phyloP scores from a whole-genome alignment of 495 filamentous ascomycete species.

The Venustampulla echinocandica region DNA sequence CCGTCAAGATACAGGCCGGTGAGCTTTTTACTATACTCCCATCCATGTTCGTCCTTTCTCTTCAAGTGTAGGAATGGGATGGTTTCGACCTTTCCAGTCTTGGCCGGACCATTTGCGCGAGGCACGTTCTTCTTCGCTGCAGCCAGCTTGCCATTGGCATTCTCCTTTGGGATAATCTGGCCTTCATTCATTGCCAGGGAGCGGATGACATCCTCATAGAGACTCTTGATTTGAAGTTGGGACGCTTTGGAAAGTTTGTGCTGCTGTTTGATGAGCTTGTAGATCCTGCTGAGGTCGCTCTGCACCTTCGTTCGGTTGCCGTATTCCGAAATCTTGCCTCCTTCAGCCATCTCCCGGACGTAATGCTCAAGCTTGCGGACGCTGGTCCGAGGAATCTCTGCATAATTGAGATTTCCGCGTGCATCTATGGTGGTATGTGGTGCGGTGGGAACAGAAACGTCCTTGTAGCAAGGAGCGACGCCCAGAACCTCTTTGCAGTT shows the following conservation, averaged over 20 bases:
- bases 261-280: slow-evolving; percentile 95
- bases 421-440: slow-evolving; percentile 85
- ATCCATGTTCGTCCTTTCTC: slow-evolving; percentile 87
- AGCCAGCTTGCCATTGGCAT: slow-evolving; percentile 54
- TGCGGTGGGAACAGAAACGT: slow-evolving; percentile 84
- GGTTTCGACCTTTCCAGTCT: slow-evolving; percentile 87
- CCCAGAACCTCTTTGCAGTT: slow-evolving; percentile 91
- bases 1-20: slow-evolving; percentile 88
- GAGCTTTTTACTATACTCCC: slow-evolving; percentile 98
- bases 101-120: slow-evolving; percentile 44
- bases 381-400: slow-evolving; percentile 79
- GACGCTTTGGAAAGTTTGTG: slow-evolving; percentile 92
- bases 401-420: slow-evolving; percentile 79
- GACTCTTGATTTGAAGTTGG: slow-evolving; percentile 85
- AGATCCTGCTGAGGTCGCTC: slow-evolving; percentile 85
- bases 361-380: slow-evolving; percentile 98
- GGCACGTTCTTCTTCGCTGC: slow-evolving; percentile 57
- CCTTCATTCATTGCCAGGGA: slow-evolving; percentile 94
- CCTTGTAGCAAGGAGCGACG: slow-evolving; percentile 83
- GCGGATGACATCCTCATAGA: slow-evolving; percentile 89
- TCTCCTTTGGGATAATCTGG: slow-evolving; percentile 87
- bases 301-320: slow-evolving; percentile 97
- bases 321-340: slow-evolving; percentile 96
- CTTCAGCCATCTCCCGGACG: slow-evolving; percentile 96
- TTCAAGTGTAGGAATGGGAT: slow-evolving; percentile 97